phyloP scores from a whole-genome alignment of 1,284 basidiomycete genomes.

The Sphaerobolus stellatus region DNA sequence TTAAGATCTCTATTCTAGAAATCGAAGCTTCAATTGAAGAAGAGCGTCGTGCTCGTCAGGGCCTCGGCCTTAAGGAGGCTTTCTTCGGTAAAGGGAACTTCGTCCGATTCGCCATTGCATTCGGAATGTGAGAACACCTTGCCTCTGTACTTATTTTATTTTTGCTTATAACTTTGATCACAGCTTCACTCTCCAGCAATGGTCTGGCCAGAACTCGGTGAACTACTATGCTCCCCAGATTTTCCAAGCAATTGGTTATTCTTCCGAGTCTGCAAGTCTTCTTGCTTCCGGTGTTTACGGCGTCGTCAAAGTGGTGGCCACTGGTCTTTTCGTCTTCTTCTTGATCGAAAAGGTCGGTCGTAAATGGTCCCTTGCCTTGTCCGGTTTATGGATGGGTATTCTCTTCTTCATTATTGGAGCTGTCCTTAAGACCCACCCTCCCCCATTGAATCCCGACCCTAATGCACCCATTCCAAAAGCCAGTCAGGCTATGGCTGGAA shows the following conservation, averaged over 20 bases:
- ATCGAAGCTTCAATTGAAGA: constrained; percentile 68
- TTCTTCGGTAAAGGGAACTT: constrained; percentile 76
- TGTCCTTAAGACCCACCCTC: constrained; percentile 73
- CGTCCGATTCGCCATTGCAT: constrained; percentile 66
- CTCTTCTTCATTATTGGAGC: constrained; percentile 69
- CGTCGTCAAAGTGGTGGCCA: constrained; percentile 73
- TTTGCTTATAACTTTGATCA: not conserved
- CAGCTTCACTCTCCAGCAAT: constrained; percentile 60
- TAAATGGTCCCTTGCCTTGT: constrained; percentile 61
- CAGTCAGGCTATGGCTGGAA: constrained; percentile 68
- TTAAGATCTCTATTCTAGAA: constrained; percentile 29
- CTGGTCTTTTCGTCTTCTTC: constrained; percentile 60
- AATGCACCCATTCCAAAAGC: constrained; percentile 44
- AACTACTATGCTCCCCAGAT: constrained; percentile 49
- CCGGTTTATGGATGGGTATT: constrained; percentile 57
- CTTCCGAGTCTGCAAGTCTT: constrained; percentile 56
- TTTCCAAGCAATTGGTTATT: constrained; percentile 58
- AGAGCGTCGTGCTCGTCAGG: constrained; percentile 55
- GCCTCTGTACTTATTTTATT: not conserved
- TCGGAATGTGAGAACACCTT: constrained; percentile 39
- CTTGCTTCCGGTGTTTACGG: constrained; percentile 84
- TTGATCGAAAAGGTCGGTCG: constrained; percentile 58
- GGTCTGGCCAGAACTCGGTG: constrained; percentile 61
- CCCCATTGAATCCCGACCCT: no score
- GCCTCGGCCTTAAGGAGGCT: constrained; percentile 61